These are phyloP conservation scores for Mucor racemosus DNA, from an alignment of 371 early-diverging fungal genomes.

Conservation along the genomic window DNA sequence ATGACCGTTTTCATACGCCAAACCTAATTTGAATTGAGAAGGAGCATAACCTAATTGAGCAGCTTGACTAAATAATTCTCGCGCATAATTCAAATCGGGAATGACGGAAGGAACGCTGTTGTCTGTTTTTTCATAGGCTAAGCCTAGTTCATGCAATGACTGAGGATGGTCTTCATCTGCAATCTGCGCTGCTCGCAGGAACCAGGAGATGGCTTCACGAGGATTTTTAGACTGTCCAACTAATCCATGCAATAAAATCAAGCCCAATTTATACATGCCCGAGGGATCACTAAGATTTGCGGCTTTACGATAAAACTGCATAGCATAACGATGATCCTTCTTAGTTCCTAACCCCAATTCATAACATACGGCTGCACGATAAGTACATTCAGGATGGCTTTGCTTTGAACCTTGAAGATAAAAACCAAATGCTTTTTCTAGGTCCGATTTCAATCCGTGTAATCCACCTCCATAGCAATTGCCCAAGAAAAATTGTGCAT, in stretches of 20 bases:
- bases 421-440: constrained; percentile 86
- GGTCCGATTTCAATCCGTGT: constrained; percentile 77
- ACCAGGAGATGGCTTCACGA: constrained; percentile 90
- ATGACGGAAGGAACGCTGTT: constrained; percentile 65
- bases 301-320: constrained; percentile 93
- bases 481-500: constrained; percentile 91
- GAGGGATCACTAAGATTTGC: constrained; percentile 90
- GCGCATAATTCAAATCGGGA: constrained; percentile 83
- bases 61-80: constrained; percentile 86
- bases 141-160: constrained; percentile 90
- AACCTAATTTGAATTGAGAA: constrained; percentile 90
- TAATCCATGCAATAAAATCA: constrained; percentile 79
- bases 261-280: constrained; percentile 95
- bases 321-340: constrained; percentile 79
- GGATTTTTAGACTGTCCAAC: constrained; percentile 74
- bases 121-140: constrained; percentile 68
- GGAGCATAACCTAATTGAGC: constrained; percentile 93
- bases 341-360: constrained; percentile 94
- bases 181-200: constrained; percentile 86
- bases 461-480: constrained; percentile 81
- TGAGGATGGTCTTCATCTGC: constrained; percentile 92
- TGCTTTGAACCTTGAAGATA: constrained; percentile 93
- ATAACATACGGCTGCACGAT: constrained; percentile 94
- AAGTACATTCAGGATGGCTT: constrained; percentile 90
- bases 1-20: constrained; percentile 92